phyloP scores from a whole-genome alignment of 352 stramenopile species.

The Globisporangium okanoganense region DNA sequence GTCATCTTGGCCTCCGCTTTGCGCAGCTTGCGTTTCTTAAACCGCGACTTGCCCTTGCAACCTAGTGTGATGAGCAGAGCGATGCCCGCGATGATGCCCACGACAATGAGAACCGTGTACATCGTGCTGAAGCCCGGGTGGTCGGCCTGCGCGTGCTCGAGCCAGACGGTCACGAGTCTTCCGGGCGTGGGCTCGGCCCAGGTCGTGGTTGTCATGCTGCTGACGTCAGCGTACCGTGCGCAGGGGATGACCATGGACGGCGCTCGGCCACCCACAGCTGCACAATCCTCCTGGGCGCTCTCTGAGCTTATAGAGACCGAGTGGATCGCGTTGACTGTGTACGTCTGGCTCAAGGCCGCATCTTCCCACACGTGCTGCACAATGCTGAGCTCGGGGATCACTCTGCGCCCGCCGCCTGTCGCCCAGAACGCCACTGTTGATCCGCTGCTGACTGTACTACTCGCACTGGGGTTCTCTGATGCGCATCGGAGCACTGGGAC shows the following conservation, averaged over 20 bases:
- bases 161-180: conserved; percentile 10
- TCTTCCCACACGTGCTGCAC: conserved; percentile 19
- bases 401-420: conserved; percentile 16
- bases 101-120: conserved; percentile 9
- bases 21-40: neutral
- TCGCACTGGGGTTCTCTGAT: neutral
- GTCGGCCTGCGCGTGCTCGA: conserved; percentile 9
- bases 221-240: neutral
- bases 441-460: neutral
- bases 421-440: conserved; percentile 22
- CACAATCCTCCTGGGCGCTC: conserved; percentile 10
- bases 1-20: conserved; percentile 12
- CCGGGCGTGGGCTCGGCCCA: conserved; percentile 1
- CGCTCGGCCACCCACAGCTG: neutral
- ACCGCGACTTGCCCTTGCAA: conserved; percentile 4
- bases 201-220: neutral
- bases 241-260: conserved; percentile 24
- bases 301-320: conserved; percentile 8
- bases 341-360: conserved; percentile 1
- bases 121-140: conserved; percentile 5
- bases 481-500: conserved; percentile 17
- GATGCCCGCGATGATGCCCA: conserved; percentile 4
- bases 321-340: conserved; percentile 25
- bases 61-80: conserved; percentile 6
- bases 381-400: conserved; percentile 20